Percentiles rank a stretch among this genome's conserved stretches.
These are phyloP conservation scores for Melastoma candidum DNA, from an alignment of 441 rosid species.

Conservation along the genomic window DNA sequence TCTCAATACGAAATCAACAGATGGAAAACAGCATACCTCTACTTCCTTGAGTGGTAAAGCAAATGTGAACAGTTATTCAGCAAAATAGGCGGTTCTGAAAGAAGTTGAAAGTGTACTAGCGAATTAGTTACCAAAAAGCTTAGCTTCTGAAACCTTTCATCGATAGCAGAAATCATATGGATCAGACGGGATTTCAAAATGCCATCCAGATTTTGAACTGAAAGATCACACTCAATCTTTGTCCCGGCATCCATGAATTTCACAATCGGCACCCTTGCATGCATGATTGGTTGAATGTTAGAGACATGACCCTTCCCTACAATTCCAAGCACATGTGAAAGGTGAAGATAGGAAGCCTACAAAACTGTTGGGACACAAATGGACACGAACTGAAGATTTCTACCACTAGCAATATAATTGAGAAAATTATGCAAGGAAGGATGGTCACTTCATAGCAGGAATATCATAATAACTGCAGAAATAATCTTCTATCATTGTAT, in stretches of 20 bases:
- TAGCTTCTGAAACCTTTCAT: conserved; percentile 47
- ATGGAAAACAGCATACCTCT: too few species aligned
- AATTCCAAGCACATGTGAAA: conserved; percentile 7
- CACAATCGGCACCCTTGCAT: conserved; percentile 50
- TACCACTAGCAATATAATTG: too few species aligned
- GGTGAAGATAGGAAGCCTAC: neutral
- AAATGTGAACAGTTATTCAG: too few species aligned
- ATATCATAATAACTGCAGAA: too few species aligned
- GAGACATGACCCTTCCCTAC: conserved; percentile 36
- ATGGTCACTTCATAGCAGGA: too few species aligned
- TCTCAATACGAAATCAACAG: too few species aligned
- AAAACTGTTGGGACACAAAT: too few species aligned
- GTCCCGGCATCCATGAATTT: conserved; percentile 33
- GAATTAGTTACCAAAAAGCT: conserved; percentile 33
- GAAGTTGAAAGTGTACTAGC: neutral
- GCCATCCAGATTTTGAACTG: conserved; percentile 45
- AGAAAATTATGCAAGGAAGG: too few species aligned
- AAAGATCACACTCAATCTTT: conserved; percentile 40
- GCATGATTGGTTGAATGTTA: conserved; percentile 24
- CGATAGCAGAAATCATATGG: conserved; percentile 32
- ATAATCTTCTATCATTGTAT: too few species aligned
- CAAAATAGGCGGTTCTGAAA: neutral
- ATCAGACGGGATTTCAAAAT: conserved; percentile 33
- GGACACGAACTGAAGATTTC: too few species aligned
- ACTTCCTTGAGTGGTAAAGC: too few species aligned